A percentile compares a stretch with the other conserved stretches of the same genome.
Conservation (phyloP, 2,329 filamentous ascomycete genomes). For the Penicillium aurantiogriseum region DNA sequence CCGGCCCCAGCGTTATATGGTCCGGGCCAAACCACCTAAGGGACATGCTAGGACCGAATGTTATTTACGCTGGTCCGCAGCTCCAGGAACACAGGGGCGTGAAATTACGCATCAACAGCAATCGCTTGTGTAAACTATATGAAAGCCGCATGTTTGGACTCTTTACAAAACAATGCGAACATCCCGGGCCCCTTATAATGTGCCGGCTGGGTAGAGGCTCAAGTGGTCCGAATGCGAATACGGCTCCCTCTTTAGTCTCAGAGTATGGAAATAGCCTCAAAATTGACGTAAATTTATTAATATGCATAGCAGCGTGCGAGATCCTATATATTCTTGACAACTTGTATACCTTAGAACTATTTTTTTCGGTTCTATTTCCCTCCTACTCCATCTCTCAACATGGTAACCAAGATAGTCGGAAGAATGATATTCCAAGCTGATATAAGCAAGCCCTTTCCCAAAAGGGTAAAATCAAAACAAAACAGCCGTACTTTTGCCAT, state of each 20-base stretch:
- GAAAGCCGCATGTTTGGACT: not conserved
- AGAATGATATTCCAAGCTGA: not conserved
- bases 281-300: not conserved
- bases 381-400: not conserved
- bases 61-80: not conserved
- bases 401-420: not conserved
- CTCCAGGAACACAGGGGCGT: not conserved
- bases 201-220: not conserved
- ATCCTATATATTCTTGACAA: not conserved
- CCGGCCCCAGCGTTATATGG: not conserved
- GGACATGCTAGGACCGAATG: not conserved
- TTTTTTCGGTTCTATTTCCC: not conserved
- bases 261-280: not conserved
- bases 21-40: not conserved
- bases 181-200: not conserved
- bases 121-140: not conserved
- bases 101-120: not conserved
- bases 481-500: slow-evolving; percentile 14
- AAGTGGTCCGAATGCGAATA: not conserved
- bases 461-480: slow-evolving; percentile 37
- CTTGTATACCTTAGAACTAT: not conserved
- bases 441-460: slow-evolving; percentile 7
- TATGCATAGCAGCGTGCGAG: not conserved
- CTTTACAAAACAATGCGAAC: not conserved
- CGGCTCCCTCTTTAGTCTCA: not conserved